Conservation (phyloP, 139 green algal species). For the Dunaliella sp. region DNA sequence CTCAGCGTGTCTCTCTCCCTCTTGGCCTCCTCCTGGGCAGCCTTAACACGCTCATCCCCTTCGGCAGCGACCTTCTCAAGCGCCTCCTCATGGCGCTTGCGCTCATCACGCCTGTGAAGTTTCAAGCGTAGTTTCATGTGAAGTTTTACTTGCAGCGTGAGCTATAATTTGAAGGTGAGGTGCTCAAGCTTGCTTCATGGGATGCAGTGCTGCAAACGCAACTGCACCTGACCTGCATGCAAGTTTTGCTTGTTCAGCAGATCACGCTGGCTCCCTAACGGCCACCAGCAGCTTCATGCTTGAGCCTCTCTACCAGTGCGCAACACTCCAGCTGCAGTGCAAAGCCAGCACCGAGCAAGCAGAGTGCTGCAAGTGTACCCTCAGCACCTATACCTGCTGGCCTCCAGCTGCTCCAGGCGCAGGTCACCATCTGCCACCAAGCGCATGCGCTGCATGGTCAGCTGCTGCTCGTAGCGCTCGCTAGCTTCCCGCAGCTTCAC, state of each 20-base stretch:
- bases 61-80: slow-evolving; percentile 30
- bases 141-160: background rate
- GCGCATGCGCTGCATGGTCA: slow-evolving; percentile 45
- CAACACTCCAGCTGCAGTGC: no score
- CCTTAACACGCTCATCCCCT: slow-evolving; percentile 23
- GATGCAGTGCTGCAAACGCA: background rate
- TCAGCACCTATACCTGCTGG: slow-evolving; percentile 24
- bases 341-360: no score
- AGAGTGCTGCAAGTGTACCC: no score
- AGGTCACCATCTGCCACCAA: slow-evolving; percentile 45
- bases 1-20: slow-evolving; percentile 36
- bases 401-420: slow-evolving; percentile 46
- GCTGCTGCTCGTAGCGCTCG: slow-evolving; percentile 43
- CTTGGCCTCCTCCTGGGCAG: slow-evolving; percentile 27
- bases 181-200: background rate
- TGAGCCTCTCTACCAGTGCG: no score
- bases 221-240: background rate
- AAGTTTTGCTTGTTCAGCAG: background rate
- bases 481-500: slow-evolving; percentile 42
- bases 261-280: no score
- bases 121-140: background rate
- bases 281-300: no score
- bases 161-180: background rate
- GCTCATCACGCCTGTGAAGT: slow-evolving; percentile 42
- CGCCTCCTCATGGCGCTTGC: slow-evolving; percentile 37